phyloP scores from a whole-genome alignment of 345 rosid species.

The Luvunga scandens region DNA sequence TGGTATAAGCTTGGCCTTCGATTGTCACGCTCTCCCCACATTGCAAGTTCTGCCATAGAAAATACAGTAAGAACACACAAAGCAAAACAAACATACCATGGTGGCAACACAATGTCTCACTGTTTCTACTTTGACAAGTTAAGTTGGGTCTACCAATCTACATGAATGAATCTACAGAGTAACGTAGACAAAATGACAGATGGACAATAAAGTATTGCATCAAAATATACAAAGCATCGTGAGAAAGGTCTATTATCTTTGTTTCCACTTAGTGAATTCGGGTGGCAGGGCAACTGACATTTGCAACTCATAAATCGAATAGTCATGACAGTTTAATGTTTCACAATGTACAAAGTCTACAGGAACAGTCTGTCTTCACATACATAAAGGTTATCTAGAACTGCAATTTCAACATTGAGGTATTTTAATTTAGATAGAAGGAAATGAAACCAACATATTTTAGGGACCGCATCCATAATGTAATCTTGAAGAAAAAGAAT shows the following conservation, averaged over 20 bases:
- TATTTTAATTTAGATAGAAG: neutral
- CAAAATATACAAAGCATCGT: neutral
- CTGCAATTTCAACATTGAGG: neutral
- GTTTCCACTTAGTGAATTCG: conserved; percentile 15
- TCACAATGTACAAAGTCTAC: conserved; percentile 3
- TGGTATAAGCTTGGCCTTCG: conserved; percentile 78
- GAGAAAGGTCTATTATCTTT: neutral
- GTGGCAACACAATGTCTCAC: neutral
- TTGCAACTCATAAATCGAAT: conserved; percentile 20
- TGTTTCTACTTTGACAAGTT: neutral
- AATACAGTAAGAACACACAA: conserved; percentile 3
- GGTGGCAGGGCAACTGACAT: conserved; percentile 16
- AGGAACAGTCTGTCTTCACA: conserved; percentile 15
- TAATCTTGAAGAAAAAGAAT: conserved; percentile 6
- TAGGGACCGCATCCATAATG: neutral
- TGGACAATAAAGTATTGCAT: conserved; percentile 17
- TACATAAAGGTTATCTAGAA: neutral
- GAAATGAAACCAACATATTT: neutral
- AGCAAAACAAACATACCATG: conserved; percentile 1
- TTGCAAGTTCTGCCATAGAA: conserved; percentile 66
- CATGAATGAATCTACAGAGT: conserved; percentile 16
- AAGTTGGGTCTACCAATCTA: conserved; percentile 10
- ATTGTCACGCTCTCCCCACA: conserved; percentile 88
- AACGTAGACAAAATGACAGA: conserved; percentile 15
- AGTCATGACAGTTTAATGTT: conserved; percentile 10